phyloP scores from a whole-genome alignment of 2,329 filamentous ascomycete species.

The Fonsecaea nubica region DNA sequence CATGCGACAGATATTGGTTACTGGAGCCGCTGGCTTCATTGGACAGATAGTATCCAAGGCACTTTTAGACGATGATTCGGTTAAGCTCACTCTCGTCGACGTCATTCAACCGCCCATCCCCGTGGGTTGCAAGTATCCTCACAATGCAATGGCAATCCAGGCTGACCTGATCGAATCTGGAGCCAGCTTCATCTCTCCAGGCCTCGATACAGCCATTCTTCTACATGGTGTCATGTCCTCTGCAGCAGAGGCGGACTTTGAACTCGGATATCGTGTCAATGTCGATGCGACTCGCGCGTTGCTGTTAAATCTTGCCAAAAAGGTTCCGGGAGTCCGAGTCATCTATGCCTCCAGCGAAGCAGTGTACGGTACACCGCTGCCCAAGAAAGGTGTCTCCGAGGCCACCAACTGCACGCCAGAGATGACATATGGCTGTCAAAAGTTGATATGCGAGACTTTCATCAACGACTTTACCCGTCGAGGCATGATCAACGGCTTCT shows the following conservation, averaged over 20 bases:
- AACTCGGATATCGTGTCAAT: slow-evolving; percentile 65
- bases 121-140: slow-evolving; percentile 52
- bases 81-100: slow-evolving; percentile 62
- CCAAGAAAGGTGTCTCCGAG: slow-evolving; percentile 58
- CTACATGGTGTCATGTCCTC: slow-evolving; percentile 73
- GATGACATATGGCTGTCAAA: slow-evolving; percentile 68
- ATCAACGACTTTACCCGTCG: slow-evolving; percentile 68
- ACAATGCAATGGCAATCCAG: slow-evolving; percentile 57
- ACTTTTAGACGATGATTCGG: slow-evolving; percentile 58
- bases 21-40: slow-evolving; percentile 68
- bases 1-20: slow-evolving; percentile 60
- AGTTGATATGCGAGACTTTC: slow-evolving; percentile 66
- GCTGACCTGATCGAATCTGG: slow-evolving; percentile 61
- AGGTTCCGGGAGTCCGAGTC: slow-evolving; percentile 61
- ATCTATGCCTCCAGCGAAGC: slow-evolving; percentile 68
- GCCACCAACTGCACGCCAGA: slow-evolving; percentile 62
- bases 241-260: slow-evolving; percentile 66
- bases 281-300: slow-evolving; percentile 64
- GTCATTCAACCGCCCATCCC: slow-evolving; percentile 61
- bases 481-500: slow-evolving; percentile 64
- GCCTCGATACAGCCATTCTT: slow-evolving; percentile 62
- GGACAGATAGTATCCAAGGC: slow-evolving; percentile 65
- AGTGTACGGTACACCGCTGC: slow-evolving; percentile 66
- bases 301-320: slow-evolving; percentile 58
- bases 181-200: slow-evolving; percentile 44